Conservation (phyloP, 2,329 filamentous ascomycete species). For the Bipolaris gigantea region DNA sequence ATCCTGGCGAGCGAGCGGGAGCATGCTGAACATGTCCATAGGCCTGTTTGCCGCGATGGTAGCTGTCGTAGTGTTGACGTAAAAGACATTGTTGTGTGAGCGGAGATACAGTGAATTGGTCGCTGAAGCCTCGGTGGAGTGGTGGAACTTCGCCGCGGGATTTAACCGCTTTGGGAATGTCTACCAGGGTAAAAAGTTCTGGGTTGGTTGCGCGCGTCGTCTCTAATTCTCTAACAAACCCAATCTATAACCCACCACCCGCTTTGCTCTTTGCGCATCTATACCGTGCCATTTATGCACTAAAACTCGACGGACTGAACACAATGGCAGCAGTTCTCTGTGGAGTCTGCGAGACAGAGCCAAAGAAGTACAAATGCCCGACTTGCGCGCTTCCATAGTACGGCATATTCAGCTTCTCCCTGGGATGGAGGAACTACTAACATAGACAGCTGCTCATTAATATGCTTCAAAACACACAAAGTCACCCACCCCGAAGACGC, state of each 20-base stretch:
- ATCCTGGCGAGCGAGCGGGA: constrained; percentile 31
- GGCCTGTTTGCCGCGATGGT: constrained; percentile 22
- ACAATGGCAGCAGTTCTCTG: constrained; percentile 44
- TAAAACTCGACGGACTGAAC: background rate
- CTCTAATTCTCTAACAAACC: background rate
- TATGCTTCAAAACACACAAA: constrained; percentile 40
- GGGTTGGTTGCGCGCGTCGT: constrained; percentile 5
- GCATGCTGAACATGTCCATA: constrained; percentile 45
- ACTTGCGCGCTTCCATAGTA: constrained; percentile 52
- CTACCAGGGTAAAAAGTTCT: constrained; percentile 4
- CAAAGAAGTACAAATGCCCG: constrained; percentile 57
- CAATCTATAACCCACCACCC: background rate
- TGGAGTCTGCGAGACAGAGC: constrained; percentile 48
- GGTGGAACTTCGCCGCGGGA: constrained; percentile 35
- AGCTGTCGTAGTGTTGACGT: constrained; percentile 25
- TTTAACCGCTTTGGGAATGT: constrained; percentile 32
- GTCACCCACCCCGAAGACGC: constrained; percentile 19
- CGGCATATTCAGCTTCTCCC: constrained; percentile 1
- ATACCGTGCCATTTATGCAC: accelerated
- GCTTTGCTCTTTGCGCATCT: background rate
- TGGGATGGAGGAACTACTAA: constrained; percentile 11
- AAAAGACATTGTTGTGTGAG: constrained; percentile 32
- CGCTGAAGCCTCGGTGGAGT: constrained; percentile 19
- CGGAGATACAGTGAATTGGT: constrained; percentile 4
- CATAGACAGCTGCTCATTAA: constrained; percentile 33